Base-by-base conservation (phyloP, 2,329 filamentous ascomycete genomes). In the Trichoderma brevicompactum region DNA sequence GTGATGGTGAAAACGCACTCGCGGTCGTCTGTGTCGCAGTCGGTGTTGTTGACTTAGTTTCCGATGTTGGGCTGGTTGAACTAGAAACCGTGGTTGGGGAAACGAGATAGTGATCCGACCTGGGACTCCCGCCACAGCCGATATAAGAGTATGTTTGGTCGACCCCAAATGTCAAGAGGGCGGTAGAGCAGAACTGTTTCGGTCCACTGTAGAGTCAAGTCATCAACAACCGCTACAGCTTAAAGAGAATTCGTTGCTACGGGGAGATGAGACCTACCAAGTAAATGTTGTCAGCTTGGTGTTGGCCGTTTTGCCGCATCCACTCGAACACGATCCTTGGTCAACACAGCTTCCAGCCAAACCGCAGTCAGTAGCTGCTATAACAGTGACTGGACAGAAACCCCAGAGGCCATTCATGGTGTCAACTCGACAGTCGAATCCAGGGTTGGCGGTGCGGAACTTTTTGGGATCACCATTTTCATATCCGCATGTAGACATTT, bases 301-400 rank as follows among this genome's bases (percentile, higher is more conserved):
- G 1, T 66, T 68, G 0, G 67, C 66, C 1, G 68, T 70, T 36
- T 69, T 69, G 0, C 76, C 78, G 53, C 79, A 80, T 6, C 75
- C 76, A 10, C 62, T 64, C 0, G 70, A 72, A 40, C 79, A 81
- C 1, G 65, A 40, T 32, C 71, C 62, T 1, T 54, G 63, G 60
- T 80, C 79, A 8, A 75, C 44, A 52, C 79, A 81, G 10, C 69
- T 72, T 1, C 74, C 78, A 0, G 75, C 77, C 12, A 81, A 60
- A 1, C 77, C 76, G 41, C 79, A 81, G 63, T 80, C 77, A 0
- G 70, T 72, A 2, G 77, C 78, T 0, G 69, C 54, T 2, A 75
- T 66, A 3, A 79, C 75, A 0, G 72, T 76, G 0, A 73, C 76
- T 1, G 77, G 75, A 54, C 78, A 80, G 70, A 79, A 77, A 0